phyloP scores from a whole-genome alignment of 1,284 basidiomycete genomes.

The Leccinum angustisporum region DNA sequence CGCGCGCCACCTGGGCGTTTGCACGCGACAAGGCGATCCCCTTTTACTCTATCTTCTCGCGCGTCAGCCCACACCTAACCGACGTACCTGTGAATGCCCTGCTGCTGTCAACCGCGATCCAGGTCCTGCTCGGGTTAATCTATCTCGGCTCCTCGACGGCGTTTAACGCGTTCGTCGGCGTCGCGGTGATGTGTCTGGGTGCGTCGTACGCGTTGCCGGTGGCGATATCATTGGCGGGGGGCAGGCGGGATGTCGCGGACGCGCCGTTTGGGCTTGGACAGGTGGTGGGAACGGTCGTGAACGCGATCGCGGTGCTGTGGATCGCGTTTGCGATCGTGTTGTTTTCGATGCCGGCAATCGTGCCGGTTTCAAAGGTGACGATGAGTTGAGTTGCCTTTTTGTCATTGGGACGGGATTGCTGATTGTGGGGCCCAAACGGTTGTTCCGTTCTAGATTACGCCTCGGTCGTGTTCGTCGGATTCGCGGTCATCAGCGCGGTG shows the following conservation, averaged over 20 bases:
- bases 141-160: conserved; percentile 54
- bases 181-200: conserved; percentile 55
- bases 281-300: conserved; percentile 39
- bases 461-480: conserved; percentile 62
- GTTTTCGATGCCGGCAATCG: conserved; percentile 57
- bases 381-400: conserved; percentile 41
- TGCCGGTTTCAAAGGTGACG: conserved; percentile 45
- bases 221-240: conserved; percentile 43
- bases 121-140: conserved; percentile 56
- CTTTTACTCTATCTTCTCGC: conserved; percentile 50
- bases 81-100: conserved; percentile 60
- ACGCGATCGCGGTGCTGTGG: conserved; percentile 49
- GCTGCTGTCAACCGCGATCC: conserved; percentile 52
- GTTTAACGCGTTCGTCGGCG: conserved; percentile 57
- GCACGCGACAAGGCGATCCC: conserved; percentile 70
- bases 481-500: conserved; percentile 49
- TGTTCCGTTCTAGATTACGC: conserved; percentile 46
- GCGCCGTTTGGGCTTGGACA: conserved; percentile 47
- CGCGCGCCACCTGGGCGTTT: conserved; percentile 69
- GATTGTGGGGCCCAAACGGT: not conserved
- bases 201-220: conserved; percentile 54
- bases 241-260: conserved; percentile 40
- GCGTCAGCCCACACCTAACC: conserved; percentile 39
- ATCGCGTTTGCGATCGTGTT: conserved; percentile 51
- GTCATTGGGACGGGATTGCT: not conserved